Evolutionary conservation across 1,284 basidiomycete species (phyloP), one percentile per base, ranked within the genome.

Genomic region (Crepidotus sp.): DNA sequence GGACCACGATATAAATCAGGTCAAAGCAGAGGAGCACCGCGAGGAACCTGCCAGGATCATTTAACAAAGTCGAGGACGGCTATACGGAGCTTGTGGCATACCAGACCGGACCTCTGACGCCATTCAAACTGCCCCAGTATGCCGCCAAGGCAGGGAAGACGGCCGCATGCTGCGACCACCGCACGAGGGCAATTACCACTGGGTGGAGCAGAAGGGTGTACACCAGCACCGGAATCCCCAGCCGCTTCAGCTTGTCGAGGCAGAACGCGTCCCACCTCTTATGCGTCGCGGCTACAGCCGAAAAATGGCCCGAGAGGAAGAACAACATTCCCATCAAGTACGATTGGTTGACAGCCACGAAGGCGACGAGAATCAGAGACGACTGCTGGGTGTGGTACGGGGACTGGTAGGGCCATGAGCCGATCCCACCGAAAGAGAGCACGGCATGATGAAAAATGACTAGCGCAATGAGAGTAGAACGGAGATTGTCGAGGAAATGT

Each of bases 271-370:
- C 8, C 47, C 44, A 49, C 4, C 34, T 15, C 27, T 42, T 46
- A 9, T 37, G 4, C 26, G 38, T n/a, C 4, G 40, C 47, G 0
- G 50, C 37, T 1, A 44, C 26, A 1, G 50, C 40, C 1, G 47
- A 47, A 19, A 46, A 49, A 24, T 52, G 50, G 3, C 44, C 50
- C 6, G 41, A 21, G 1, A 52, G 18, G 15, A 49, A 49, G 31
- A 52, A 52, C 17, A 52, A 21, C 35, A 31, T 25, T 4, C 45
- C 50, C 50, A 52, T 52, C 8, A 52, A 52, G 39, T 49, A 52
- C 11, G 21, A 14, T 18, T 52, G 50, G 45, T 52, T 52, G 9
- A 49, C 32, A 0, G 39, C 42, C 8, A 44, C 30, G n/a, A 52
- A 52, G 0, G 18, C 4, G 2, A n/a, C n/a, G 13, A 52, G 37